Conservation (phyloP, 305 asterid genomes). For the Fraxinus velutina region DNA sequence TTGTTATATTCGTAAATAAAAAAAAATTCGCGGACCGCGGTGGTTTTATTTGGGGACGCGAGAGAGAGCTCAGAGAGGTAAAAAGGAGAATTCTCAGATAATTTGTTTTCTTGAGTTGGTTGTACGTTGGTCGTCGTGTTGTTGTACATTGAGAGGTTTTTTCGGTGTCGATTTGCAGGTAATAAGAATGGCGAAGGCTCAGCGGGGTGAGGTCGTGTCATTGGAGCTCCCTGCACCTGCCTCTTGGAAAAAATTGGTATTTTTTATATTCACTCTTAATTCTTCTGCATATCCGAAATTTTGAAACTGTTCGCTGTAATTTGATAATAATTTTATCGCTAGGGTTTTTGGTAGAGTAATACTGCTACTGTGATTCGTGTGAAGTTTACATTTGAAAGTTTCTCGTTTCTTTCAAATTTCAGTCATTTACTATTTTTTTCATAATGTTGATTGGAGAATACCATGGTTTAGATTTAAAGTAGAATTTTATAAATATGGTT, state of each 20-base stretch:
- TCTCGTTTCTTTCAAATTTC: not conserved
- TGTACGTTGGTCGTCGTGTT: slow-evolving; percentile 17
- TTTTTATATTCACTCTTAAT: not conserved
- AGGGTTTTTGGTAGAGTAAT: not conserved
- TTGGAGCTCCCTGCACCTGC: slow-evolving; percentile 39
- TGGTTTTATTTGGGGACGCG: slow-evolving; percentile 10
- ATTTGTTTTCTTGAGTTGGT: slow-evolving; percentile 13
- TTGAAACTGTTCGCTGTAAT: not conserved
- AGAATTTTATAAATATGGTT: not conserved
- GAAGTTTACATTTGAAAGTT: not conserved
- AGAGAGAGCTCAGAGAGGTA: slow-evolving; percentile 19
- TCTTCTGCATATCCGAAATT: not conserved
- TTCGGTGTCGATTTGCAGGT: slow-evolving; percentile 26
- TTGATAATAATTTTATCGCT: not conserved
- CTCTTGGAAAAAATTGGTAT: slow-evolving; percentile 72
- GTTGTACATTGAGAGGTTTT: slow-evolving; percentile 14
- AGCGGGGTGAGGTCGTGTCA: slow-evolving; percentile 27
- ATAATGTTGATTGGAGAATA: not conserved
- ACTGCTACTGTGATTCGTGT: not conserved
- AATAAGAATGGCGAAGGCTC: slow-evolving; percentile 42
- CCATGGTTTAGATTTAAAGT: not conserved
- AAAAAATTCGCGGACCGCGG: not conserved
- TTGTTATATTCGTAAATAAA: slow-evolving; percentile 14
- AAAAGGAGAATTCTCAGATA: not conserved
- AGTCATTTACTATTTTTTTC: no score